phyloP scores from a whole-genome alignment of 495 filamentous ascomycete species.

The Xylaria telfairii region DNA sequence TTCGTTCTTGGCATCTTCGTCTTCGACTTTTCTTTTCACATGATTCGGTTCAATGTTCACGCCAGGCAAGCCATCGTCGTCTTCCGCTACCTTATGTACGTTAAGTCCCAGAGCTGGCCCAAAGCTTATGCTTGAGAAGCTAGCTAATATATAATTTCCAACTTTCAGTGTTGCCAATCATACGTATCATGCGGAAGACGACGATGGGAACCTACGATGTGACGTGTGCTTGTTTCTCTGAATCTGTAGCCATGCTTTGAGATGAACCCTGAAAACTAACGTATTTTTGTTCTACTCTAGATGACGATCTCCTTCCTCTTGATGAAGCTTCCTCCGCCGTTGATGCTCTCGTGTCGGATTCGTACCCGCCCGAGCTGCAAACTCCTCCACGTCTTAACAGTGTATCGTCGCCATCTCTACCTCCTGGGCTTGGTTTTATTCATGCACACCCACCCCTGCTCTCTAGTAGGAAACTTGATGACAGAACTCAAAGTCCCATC shows the following conservation, averaged over 20 bases:
- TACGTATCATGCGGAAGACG: slow-evolving; percentile 57
- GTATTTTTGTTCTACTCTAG: slow-evolving; percentile 41
- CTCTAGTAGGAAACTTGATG: slow-evolving; percentile 17
- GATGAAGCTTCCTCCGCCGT: slow-evolving; percentile 61
- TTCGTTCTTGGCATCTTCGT: slow-evolving; percentile 39
- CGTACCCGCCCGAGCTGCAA: slow-evolving; percentile 43
- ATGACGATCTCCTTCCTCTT: slow-evolving; percentile 56
- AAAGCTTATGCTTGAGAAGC: slow-evolving; percentile 48
- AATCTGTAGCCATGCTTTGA: slow-evolving; percentile 35
- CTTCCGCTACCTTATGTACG: slow-evolving; percentile 78
- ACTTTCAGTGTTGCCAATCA: slow-evolving; percentile 46
- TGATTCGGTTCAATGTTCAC: slow-evolving; percentile 52
- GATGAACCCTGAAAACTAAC: slow-evolving; percentile 45
- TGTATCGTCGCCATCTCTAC: slow-evolving; percentile 63
- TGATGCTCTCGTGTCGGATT: slow-evolving; percentile 62
- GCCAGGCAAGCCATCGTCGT: slow-evolving; percentile 70
- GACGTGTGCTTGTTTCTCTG: slow-evolving; percentile 43
- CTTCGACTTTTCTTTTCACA: slow-evolving; percentile 42
- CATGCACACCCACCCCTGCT: slow-evolving; percentile 55
- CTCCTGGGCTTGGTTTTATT: slow-evolving; percentile 69
- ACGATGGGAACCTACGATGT: slow-evolving; percentile 58
- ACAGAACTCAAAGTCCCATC: slow-evolving; percentile 30
- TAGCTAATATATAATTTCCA: slow-evolving; percentile 61
- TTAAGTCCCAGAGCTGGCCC: slow-evolving; percentile 65
- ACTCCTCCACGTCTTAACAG: slow-evolving; percentile 49